Base-by-base conservation (phyloP, 208 protist species). In the Wallacemonas collosoma region DNA sequence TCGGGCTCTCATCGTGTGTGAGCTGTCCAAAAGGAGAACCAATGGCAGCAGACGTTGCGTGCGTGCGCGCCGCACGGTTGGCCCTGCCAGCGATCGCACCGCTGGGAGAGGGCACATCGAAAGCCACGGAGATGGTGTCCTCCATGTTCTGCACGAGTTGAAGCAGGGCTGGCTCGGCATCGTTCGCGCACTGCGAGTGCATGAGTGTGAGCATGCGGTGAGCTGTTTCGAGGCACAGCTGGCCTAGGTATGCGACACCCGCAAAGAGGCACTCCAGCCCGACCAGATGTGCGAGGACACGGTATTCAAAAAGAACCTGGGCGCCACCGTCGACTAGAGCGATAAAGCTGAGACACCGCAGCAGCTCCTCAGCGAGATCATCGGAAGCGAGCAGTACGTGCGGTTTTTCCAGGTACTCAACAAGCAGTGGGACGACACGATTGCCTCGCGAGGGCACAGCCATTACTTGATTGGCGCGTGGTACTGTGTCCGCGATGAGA, bases 341-440 rank as follows among this genome's bases (percentile, higher is more conserved):
- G 15, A 92, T 40, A 64, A 85, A 79, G 12, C 72, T 68, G 51
- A 93, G 75, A 71, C 90, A 95, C 55, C 85, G 85, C 51, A 95
- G 73, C 56, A 93, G 61, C 67, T 93, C 87, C 73, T 95, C 90
- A 17, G 83, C 54, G 40, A 88, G 72, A 50, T 81, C 76, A n/a
- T 80, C 77, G 68, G 75, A 75, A 35, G 67, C n/a, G 9, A 79
- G 55, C 4, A 87, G 75, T 12, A 78, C 60, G 12, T 79, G 71
- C n/a, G 66, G 39, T n/a, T 85, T 67, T 17, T 50, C 39, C 39
- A 88, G 73, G 56, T 79, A 81, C 7, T 58, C 38, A 1, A 76
- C 68, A 38, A 83, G 63, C 44, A 75, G 53, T 0, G 73, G 70
- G 6, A 87, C 74, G 2, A 72, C 75, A 12, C 60, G 48, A 3